These are phyloP conservation scores for Eutrema salsugineum DNA, from an alignment of 441 rosid genomes.

Conservation along the genomic window DNA sequence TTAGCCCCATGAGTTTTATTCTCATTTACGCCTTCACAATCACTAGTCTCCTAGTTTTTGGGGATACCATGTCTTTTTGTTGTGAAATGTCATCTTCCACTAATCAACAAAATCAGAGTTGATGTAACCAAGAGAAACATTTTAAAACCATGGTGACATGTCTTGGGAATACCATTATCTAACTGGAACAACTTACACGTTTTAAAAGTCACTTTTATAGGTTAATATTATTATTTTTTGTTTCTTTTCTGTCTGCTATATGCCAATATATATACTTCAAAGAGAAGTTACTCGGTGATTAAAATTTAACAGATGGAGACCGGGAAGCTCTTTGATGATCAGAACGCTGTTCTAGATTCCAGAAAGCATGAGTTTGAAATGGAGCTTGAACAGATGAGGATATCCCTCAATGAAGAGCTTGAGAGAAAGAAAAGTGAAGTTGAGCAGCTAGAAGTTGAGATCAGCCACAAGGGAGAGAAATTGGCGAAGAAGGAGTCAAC, in stretches of 20 bases:
- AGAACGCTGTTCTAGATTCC: conserved; percentile 45
- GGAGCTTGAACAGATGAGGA: conserved; percentile 56
- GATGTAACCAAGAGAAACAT: background rate
- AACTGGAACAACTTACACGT: background rate
- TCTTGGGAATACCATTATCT: background rate
- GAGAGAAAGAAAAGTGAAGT: conserved; percentile 44
- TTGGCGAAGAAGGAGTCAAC: conserved; percentile 56
- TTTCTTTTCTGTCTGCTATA: background rate
- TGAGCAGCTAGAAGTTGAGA: conserved; percentile 48
- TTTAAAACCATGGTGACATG: background rate
- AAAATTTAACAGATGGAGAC: conserved; percentile 52
- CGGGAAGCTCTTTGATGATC: conserved; percentile 65
- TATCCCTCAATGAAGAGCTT: conserved; percentile 55
- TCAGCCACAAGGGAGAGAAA: conserved; percentile 56
- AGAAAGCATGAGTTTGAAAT: conserved; percentile 55
- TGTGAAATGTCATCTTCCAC: background rate
- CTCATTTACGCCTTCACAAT: background rate
- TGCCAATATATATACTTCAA: background rate
- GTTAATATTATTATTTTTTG: background rate
- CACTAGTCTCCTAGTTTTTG: background rate
- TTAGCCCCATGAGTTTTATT: background rate
- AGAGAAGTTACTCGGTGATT: background rate
- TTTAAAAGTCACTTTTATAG: background rate
- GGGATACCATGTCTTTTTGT: background rate
- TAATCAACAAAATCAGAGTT: background rate